Conservation (phyloP, 352 stramenopile genomes). For the Phytophthora pluvialis region DNA sequence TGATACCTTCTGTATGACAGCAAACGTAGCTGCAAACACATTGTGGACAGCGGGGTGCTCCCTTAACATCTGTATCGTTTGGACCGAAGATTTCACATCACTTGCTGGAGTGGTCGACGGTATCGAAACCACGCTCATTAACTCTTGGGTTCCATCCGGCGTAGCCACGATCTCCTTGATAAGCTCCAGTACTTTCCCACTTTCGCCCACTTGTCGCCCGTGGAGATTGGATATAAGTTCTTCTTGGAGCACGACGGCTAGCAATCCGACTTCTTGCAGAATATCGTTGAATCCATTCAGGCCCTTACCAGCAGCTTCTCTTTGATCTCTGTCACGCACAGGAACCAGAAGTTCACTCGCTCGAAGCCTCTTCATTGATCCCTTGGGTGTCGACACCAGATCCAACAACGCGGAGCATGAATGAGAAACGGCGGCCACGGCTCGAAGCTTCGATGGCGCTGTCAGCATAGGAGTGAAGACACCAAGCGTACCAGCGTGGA, state of each 20-base stretch:
- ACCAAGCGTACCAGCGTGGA: neutral
- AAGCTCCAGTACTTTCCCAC: conserved; percentile 8
- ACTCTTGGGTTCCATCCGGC: conserved; percentile 8
- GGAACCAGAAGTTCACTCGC: conserved; percentile 29
- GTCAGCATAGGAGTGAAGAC: conserved; percentile 12
- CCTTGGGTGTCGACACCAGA: conserved; percentile 56
- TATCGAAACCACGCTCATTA: neutral
- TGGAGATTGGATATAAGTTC: conserved; percentile 44
- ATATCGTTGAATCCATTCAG: conserved; percentile 29
- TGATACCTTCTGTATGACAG: conserved; percentile 31
- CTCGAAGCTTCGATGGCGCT: conserved; percentile 7
- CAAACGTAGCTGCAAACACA: conserved; percentile 30
- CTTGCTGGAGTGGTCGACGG: neutral
- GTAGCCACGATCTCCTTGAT: conserved; percentile 18
- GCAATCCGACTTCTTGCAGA: conserved; percentile 33
- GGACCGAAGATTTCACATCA: neutral
- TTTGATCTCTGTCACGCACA: neutral
- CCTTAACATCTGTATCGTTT: conserved; percentile 12
- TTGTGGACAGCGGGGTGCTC: conserved; percentile 17
- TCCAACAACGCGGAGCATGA: conserved; percentile 42
- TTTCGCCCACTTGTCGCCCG: conserved; percentile 8
- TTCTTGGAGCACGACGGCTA: conserved; percentile 40
- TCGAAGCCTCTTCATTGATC: conserved; percentile 56
- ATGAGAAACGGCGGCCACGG: conserved; percentile 36
- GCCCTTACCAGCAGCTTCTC: conserved; percentile 10